Base-by-base conservation (phyloP, 768 basidiomycete genomes). In the Pleurotus sapidus region DNA sequence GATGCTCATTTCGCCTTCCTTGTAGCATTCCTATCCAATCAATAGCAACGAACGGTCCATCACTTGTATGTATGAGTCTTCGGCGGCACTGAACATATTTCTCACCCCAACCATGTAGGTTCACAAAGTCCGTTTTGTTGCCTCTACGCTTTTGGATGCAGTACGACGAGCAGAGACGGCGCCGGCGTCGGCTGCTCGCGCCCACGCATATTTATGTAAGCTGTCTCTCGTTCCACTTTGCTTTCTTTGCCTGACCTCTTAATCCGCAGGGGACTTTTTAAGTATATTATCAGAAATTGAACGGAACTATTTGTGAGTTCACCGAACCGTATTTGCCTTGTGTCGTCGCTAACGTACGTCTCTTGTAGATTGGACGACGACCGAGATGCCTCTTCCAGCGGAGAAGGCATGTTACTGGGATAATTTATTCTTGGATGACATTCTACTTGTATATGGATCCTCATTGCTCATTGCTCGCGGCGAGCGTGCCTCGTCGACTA, bases 271-370 rank as follows among this genome's bases (percentile, higher is more conserved):
- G 91, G 93, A 95, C 74, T 96, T 96, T 73, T 74, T 95, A 24
- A 91, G 88, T 51, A 94, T 96, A 61, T 71, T 96, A 45, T 91
- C 88, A 38, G 94, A 95, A 74, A 94, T 96, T 63, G 94, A 95
- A 66, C 78, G 89, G 60, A 91, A 95, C 71, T 95, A 95, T 77
- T 72, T 91, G 87, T 89, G 63, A 67, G 83, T 80, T 48, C 15
- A 39, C 34, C 40, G 45, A 60, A 25, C 15, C 34, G n/a, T 5
- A 42, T 49, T 23, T 51, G 20, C 8, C 37, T 57, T 20, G 57
- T 38, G 56, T 17, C 55, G 38, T 56, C 57, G 18, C 65, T 61
- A 58, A 50, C 34, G 18, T 57, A 20, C 20, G 55, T 57, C 55
- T 49, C 54, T 27, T 57, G 24, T 60, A 86, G 85, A 68, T 74